phyloP scores from a whole-genome alignment of 2,329 filamentous ascomycete species.

The Gremmenia infestans region DNA sequence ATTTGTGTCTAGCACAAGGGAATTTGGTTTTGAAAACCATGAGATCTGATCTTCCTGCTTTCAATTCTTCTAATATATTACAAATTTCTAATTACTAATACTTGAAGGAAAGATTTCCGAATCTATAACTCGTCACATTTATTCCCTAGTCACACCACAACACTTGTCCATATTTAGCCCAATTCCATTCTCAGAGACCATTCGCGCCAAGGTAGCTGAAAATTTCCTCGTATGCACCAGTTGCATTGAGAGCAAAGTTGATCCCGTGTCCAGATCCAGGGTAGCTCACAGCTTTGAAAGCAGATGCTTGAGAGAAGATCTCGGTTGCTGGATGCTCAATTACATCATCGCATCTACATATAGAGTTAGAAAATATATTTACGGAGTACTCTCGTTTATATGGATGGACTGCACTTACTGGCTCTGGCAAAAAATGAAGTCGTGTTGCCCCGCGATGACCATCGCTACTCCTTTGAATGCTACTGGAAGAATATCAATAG shows the following conservation, averaged over 20 bases:
- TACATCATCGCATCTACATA: slow-evolving; percentile 1
- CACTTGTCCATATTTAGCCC: no score
- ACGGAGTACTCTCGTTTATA: background rate
- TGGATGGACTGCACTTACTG: background rate
- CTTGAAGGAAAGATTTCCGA: no score
- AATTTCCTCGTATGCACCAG: slow-evolving; percentile 7
- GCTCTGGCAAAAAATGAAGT: background rate
- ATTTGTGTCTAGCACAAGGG: no score
- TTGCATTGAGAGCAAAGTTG: slow-evolving; percentile 8
- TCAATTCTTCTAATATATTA: no score
- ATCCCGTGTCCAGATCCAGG: slow-evolving; percentile 36
- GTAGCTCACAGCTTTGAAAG: slow-evolving; percentile 28
- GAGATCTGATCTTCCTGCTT: no score
- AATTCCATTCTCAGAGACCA: background rate
- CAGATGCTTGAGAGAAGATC: slow-evolving; percentile 5
- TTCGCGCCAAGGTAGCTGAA: background rate
- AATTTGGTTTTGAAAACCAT: no score
- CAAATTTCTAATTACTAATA: no score
- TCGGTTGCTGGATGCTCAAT: slow-evolving; percentile 3
- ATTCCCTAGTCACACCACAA: no score
- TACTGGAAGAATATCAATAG: background rate
- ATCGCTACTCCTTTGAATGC: background rate
- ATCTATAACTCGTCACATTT: no score
- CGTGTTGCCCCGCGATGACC: background rate
- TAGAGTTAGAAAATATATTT: background rate